Evolutionary conservation across 1,284 basidiomycete genomes (phyloP), one percentile per base, ranked within the genome.

Genomic region (Irpex sp.): DNA sequence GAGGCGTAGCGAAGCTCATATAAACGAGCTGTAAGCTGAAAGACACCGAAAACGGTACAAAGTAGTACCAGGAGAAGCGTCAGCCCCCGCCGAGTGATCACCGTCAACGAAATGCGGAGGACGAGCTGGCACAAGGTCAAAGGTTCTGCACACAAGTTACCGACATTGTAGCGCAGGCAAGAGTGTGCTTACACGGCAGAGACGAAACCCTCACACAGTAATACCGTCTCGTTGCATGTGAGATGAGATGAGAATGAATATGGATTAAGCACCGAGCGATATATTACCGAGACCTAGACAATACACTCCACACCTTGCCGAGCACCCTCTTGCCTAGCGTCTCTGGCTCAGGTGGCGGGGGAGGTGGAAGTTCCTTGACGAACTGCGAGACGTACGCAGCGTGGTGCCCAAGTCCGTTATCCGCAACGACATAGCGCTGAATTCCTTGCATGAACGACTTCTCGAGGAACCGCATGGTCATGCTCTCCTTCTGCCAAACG

Each of bases 401-500:
- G 26, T 26, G 26, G 26, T 34, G 40, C 36, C 49, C 51, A 3
- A 65, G 56, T n/a, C 61, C 58, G 19, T 62, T 59, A 17, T 57
- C 59, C 4, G 51, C 47, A 3, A 59, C 49, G 17, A 72, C 61
- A 67, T 81, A 83, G 58, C 75, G 78, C 65, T 78, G 74, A 2
- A 85, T 79, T 4, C 76, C 68, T 17, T 76, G 70, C 34, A 89
- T 78, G 48, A 89, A 66, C 44, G 74, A 72, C 64, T 74, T 80
- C 72, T 91, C 89, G 58, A 82, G 65, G 76, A 79, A 84, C 5
- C 90, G 83, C 76, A 91, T 81, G 2, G 72, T 48, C 76, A 81
- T 85, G 17, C 80, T 79, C 72, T 92, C 90, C 62, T 77, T 78
- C 67, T 86, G 67, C 89, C 90, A 92, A 2, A 91, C 80, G 0